Conservation (phyloP, 75 land plant species). For the Picea sitchensis region DNA sequence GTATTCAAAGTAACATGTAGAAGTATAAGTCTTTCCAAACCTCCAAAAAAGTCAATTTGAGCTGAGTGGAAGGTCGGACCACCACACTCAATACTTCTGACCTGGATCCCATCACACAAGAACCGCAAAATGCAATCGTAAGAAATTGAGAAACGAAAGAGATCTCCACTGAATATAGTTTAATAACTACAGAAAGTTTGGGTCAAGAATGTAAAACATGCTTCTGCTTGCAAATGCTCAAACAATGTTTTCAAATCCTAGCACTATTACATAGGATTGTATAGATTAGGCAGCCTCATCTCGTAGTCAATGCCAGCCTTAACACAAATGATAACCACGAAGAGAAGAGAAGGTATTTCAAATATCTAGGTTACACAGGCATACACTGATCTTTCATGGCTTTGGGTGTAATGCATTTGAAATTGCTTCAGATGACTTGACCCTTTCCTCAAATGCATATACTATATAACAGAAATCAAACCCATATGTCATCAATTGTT, state of each 20-base stretch:
- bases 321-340: neutral
- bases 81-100: constrained; percentile 89
- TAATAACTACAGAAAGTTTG: neutral
- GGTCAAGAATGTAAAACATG: neutral
- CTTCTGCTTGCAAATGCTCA: neutral
- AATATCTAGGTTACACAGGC: neutral
- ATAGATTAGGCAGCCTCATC: neutral
- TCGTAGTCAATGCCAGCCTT: neutral
- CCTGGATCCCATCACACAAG: constrained; percentile 32
- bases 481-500: neutral
- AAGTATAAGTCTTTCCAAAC: constrained; percentile 25
- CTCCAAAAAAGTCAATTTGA: constrained; percentile 90
- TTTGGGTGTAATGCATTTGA: neutral
- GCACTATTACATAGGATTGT: neutral
- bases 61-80: constrained; percentile 64
- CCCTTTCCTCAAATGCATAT: no score
- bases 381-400: neutral
- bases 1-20: neutral
- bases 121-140: neutral
- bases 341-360: neutral
- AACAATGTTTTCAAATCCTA: neutral
- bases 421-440: no score
- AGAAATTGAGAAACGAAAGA: neutral
- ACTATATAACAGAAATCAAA: neutral
- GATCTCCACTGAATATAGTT: neutral